Evolutionary conservation across 225 moss, liverwort and hornwort genomes (phyloP), one percentile per base, ranked within the genome.

Genomic region (Polytrichum formosum): DNA sequence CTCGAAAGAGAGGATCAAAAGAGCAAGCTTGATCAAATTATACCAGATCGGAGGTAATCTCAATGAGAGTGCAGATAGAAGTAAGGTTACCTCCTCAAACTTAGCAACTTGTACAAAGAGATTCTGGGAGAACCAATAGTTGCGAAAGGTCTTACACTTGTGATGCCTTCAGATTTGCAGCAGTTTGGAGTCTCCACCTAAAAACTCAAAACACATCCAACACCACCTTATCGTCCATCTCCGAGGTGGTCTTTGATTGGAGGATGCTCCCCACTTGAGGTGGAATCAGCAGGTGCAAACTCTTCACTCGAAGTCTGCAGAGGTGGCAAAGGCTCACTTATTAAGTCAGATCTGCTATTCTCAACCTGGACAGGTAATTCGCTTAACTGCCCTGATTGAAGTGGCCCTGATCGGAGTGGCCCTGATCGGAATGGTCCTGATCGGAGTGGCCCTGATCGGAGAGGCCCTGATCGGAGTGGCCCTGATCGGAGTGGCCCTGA

Each of bases 261-360:
- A n/a, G 58, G 66, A 18, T 33, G 33, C 9, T 22, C 9, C 18
- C 29, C 72, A 23, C 18, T 5, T 29, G 83, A 22, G 35, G 0
- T 55, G 35, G 74, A 78, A 71, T 86, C 80, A 29, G 83, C 78
- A 6, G 86, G 78, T 9, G 78, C 68, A n/a, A 83, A 86, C 22
- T 80, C 86, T 2, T 73, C 80, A 29, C 73, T 80, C 22, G 55
- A 73, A 26, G 76, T 63, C 0, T 73, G 75, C 13, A 67, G 82
- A 1, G 70, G 75, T 0, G 80, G 80, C 3, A 80, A 78, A 23
- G 77, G 80, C 4, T 72, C 73, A 25, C 75, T 75, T 56, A 80
- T 66, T 6, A 58, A 6, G 1, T 74, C 78, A 6, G 80, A 73
- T 18, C 68, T 66, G 13, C 75, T 35, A 59, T 75, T 80, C 53